Conservation (phyloP, 2,329 filamentous ascomycete species). For the Pleomassaria siparia region DNA sequence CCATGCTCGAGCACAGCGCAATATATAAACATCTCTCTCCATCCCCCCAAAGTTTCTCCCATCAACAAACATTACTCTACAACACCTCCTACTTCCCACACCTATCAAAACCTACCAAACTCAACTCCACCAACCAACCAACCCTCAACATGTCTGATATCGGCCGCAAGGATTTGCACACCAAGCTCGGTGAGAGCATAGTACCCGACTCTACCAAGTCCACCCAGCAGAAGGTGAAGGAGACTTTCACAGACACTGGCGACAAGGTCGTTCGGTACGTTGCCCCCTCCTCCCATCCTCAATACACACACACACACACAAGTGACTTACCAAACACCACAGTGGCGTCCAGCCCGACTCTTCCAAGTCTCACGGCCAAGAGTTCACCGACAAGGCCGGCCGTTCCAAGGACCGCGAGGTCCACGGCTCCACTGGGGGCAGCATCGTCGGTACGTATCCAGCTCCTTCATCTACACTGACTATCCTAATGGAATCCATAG, state of each 20-base stretch:
- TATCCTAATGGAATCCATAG: too few species aligned
- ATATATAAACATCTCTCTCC: constrained; percentile 23
- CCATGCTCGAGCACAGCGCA: background rate
- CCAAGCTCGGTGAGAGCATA: constrained; percentile 59
- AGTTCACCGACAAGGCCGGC: constrained; percentile 44
- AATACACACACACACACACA: background rate
- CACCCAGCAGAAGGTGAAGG: constrained; percentile 60
- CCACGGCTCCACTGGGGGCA: constrained; percentile 40
- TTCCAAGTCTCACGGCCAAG: constrained; percentile 58
- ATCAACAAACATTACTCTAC: constrained; percentile 18
- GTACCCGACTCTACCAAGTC: constrained; percentile 64
- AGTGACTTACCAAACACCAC: constrained; percentile 26
- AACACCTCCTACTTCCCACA: constrained; percentile 19
- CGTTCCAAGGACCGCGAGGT: constrained; percentile 43
- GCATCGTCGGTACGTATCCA: too few species aligned
- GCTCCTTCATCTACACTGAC: too few species aligned
- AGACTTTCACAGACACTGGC: constrained; percentile 56
- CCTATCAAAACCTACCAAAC: constrained; percentile 18
- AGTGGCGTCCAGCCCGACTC: constrained; percentile 54
- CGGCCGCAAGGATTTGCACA: constrained; percentile 62
- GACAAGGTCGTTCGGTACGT: constrained; percentile 57
- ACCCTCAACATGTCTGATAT: constrained; percentile 60
- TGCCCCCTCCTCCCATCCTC: background rate
- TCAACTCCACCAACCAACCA: constrained; percentile 28
- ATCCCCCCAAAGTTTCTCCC: constrained; percentile 4